phyloP scores from a whole-genome alignment of 1,284 basidiomycete genomes.

The Peniophora sp. region DNA sequence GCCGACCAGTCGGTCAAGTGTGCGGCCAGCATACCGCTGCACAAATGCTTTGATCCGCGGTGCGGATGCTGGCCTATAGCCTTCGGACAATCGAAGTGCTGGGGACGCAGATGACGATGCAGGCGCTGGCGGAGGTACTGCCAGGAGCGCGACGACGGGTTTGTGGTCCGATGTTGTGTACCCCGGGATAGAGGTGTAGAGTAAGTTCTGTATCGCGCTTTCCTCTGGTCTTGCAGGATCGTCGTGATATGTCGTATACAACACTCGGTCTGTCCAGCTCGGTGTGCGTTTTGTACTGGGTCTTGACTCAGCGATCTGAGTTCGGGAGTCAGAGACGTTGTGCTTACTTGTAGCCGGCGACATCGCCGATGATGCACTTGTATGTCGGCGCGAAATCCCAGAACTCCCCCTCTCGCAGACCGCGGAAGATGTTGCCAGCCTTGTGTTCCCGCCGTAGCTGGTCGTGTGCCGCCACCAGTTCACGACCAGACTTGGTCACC shows the following conservation, averaged over 20 bases:
- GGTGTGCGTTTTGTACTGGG: constrained; percentile 68
- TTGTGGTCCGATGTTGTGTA: constrained; percentile 26
- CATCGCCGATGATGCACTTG: constrained; percentile 75
- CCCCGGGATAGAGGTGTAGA: not conserved
- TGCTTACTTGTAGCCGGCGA: constrained; percentile 71
- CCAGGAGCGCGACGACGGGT: constrained; percentile 58
- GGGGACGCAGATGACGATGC: constrained; percentile 20
- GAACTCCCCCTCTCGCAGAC: constrained; percentile 77
- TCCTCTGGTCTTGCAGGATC: constrained; percentile 40
- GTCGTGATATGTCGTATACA: constrained; percentile 81
- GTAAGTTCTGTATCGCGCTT: constrained; percentile 51
- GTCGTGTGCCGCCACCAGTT: constrained; percentile 68
- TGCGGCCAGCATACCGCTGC: constrained; percentile 57
- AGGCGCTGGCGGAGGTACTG: constrained; percentile 34
- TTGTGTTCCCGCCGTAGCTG: constrained; percentile 62
- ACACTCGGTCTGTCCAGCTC: constrained; percentile 92
- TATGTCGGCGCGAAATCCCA: constrained; percentile 86
- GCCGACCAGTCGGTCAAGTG: constrained; percentile 68
- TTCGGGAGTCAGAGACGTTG: too few relatives aligned
- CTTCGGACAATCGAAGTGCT: constrained; percentile 40
- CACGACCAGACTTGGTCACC: constrained; percentile 46
- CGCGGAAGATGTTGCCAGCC: constrained; percentile 59
- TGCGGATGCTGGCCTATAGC: constrained; percentile 45
- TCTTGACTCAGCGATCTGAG: not conserved
- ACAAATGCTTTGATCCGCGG: constrained; percentile 31